Evolutionary conservation across 1,284 basidiomycete genomes (phyloP).

Genomic region (Boletus smithii): DNA sequence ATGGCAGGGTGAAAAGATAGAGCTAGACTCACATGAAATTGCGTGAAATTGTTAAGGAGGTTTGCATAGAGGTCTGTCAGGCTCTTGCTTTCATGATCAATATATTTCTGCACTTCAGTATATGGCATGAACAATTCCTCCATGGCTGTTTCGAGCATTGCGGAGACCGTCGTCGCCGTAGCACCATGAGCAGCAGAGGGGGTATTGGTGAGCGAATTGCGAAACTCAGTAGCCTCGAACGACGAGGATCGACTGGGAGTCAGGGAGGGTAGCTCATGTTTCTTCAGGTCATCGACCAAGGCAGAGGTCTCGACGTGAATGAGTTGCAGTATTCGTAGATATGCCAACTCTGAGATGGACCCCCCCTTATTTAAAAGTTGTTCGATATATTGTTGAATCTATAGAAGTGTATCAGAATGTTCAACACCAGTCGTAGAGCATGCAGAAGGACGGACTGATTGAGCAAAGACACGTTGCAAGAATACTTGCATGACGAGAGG

Average conservation of each 20-base stretch:
- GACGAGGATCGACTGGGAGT: slow-evolving; percentile 52
- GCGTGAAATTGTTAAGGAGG: slow-evolving; percentile 75
- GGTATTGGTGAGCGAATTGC: slow-evolving; percentile 48
- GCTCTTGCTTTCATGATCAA: slow-evolving; percentile 90
- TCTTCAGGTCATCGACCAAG: slow-evolving; percentile 90
- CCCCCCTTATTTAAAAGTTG: slow-evolving; percentile 73
- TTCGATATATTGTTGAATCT: slow-evolving; percentile 96
- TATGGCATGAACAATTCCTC: slow-evolving; percentile 97
- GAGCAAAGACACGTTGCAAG: slow-evolving; percentile 95
- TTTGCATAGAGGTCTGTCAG: slow-evolving; percentile 80
- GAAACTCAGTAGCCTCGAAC: slow-evolving; percentile 58
- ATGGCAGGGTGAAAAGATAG: slow-evolving; percentile 7
- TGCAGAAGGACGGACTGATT: slow-evolving; percentile 65
- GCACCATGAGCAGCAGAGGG: slow-evolving; percentile 38
- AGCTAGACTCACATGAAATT: slow-evolving; percentile 75
- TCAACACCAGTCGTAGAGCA: neutral
- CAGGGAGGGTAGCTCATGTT: slow-evolving; percentile 78
- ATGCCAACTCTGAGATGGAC: slow-evolving; percentile 82
- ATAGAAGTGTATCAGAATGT: slow-evolving; percentile 12
- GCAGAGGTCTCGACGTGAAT: slow-evolving; percentile 77
- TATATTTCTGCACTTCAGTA: slow-evolving; percentile 86
- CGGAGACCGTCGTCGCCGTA: slow-evolving; percentile 56
- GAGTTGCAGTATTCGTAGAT: slow-evolving; percentile 88
- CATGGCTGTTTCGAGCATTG: slow-evolving; percentile 92
- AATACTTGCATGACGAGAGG: slow-evolving; percentile 99